Conservation (phyloP, 139 green algal genomes). For the Tetradesmus obliquus region DNA sequence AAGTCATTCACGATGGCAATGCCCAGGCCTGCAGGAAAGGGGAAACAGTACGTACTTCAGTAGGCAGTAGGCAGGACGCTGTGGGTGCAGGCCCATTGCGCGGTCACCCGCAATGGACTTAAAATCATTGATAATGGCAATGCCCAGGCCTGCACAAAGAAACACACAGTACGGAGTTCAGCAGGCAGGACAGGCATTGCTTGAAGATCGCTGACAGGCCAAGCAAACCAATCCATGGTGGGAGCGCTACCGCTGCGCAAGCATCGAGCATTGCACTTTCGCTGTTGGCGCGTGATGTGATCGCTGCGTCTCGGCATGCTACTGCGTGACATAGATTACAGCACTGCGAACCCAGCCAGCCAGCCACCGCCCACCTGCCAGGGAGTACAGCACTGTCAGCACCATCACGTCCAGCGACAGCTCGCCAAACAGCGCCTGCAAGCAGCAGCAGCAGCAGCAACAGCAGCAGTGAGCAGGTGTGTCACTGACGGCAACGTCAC, state of each 20-base stretch:
- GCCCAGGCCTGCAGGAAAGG: slow-evolving; percentile 80
- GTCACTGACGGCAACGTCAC: background rate
- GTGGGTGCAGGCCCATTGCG: slow-evolving; percentile 63
- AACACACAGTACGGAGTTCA: background rate
- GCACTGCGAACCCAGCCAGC: too few relatives aligned
- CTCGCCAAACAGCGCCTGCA: slow-evolving; percentile 94
- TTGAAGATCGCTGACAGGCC: too few relatives aligned
- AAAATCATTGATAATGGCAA: slow-evolving; percentile 99
- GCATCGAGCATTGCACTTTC: too few relatives aligned
- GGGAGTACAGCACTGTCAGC: slow-evolving; percentile 98
- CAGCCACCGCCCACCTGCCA: slow-evolving; percentile 43
- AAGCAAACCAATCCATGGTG: too few relatives aligned
- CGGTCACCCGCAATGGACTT: slow-evolving; percentile 80
- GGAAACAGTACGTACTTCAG: background rate
- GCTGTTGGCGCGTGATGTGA: too few relatives aligned
- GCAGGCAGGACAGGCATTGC: background rate
- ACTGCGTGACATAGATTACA: too few relatives aligned
- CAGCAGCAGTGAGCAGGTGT: background rate
- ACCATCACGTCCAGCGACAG: slow-evolving; percentile 93
- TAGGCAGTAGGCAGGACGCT: too few relatives aligned
- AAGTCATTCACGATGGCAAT: slow-evolving; percentile 99
- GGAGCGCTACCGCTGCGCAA: too few relatives aligned
- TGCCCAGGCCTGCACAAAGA: slow-evolving; percentile 90
- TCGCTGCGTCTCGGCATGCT: too few relatives aligned
- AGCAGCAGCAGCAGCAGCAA: slow-evolving; percentile 5